Conservation (phyloP, 805 yeast genomes). For the Wickerhamomyces chambardii region DNA sequence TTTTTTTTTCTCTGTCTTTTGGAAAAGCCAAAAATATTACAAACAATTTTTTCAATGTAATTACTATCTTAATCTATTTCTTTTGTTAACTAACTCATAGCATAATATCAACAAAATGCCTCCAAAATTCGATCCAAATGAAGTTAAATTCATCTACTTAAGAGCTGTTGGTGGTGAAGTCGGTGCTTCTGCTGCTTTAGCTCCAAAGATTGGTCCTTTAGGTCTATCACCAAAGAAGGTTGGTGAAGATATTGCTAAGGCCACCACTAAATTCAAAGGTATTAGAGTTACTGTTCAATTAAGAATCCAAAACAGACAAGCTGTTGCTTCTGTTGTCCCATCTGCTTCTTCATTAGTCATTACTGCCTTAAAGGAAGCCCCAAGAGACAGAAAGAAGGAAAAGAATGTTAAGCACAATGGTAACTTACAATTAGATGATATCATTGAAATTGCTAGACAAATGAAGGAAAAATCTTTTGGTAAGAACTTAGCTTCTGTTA, state of each 20-base stretch:
- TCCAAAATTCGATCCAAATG: conserved; percentile 98
- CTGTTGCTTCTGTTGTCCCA: conserved; percentile 97
- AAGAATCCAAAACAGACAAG: conserved; percentile 99
- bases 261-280: conserved; percentile 98
- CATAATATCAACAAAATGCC: conserved; percentile 70
- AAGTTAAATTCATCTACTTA: conserved; percentile 96
- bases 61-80: not conserved
- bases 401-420: conserved; percentile 99
- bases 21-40: not conserved
- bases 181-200: conserved; percentile 99
- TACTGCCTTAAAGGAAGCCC: conserved; percentile 99
- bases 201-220: conserved; percentile 99
- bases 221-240: conserved; percentile 99
- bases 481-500: conserved; percentile 92
- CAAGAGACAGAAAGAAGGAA: conserved; percentile 99
- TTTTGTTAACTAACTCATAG: not conserved
- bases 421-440: conserved; percentile 95
- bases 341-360: conserved; percentile 98
- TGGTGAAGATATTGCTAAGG: conserved; percentile 99
- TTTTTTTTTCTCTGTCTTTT: conserved; percentile 73
- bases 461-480: conserved; percentile 98
- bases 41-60: not conserved
- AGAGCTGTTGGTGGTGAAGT: conserved; percentile 99
- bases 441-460: conserved; percentile 93
- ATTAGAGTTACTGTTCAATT: conserved; percentile 98